Base-by-base conservation (phyloP, 805 yeast species). In the Candida hispaniensis region DNA sequence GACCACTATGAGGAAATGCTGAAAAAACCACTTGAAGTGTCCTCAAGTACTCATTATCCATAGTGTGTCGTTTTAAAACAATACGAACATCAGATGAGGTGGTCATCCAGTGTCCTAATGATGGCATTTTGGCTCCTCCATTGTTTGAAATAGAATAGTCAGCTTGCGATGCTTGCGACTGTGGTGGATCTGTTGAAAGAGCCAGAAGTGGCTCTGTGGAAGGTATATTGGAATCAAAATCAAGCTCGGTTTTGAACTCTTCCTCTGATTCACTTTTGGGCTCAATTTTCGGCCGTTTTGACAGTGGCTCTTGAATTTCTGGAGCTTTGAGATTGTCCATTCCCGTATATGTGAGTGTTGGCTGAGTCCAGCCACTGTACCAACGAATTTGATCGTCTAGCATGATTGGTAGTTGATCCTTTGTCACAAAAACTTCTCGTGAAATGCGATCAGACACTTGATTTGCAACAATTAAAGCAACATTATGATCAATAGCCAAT, bases 401-500 rank as follows among this genome's bases (percentile, higher is more conserved):
- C 23, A 59, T 60, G 39, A 69, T 51, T 3, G 64, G 58, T 38
- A 62, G 57, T 26, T 51, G 45, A 5, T 52, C 48, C 9, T 47
- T 56, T 16, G 52, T 55, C 3, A 30, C 23, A 5, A 43, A 40
- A n/a, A 53, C 40, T 5, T 49, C 47, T 51, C 64, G 44, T 44
- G 48, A n/a, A 51, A 47, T 22, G 43, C 45, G 66, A 47, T 79
- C 88, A 24, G 85, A 69, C 1, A 85, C 82, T 54, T 86, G 95
- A 47, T 86, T 85, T 0, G 85, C 69, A 2, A 79, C 67, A 0
- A 82, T 72, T 0, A 86, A 55, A 0, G 93, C 79, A 4, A 79
- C 49, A 14, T 66, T 54, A 48, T 60, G 54, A 10, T 61, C 50
- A 13, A 49, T 46, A 0, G 83, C 75, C 14, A 79, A 41, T 7